phyloP scores from a whole-genome alignment of 192 early-diverging fungal species.

The Gamsiella multidivaricata region DNA sequence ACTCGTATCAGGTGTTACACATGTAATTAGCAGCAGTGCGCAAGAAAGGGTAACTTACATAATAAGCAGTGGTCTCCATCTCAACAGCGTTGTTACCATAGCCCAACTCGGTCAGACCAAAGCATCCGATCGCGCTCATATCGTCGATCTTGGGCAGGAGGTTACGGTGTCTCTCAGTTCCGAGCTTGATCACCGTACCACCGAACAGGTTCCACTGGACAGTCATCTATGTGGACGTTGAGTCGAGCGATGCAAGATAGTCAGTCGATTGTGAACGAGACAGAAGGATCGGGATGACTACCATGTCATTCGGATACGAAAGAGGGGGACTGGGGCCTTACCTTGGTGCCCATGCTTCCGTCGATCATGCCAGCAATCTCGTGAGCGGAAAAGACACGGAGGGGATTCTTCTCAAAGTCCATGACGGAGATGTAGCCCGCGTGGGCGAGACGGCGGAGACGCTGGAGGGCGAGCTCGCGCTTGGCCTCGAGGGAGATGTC shows the following conservation, averaged over 20 bases:
- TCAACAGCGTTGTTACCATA: slow-evolving; percentile 87
- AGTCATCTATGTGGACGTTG: slow-evolving; percentile 29
- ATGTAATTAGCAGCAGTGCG: background rate
- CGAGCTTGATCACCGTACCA: slow-evolving; percentile 76
- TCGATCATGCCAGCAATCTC: slow-evolving; percentile 82
- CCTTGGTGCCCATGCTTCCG: slow-evolving; percentile 78
- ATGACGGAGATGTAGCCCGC: slow-evolving; percentile 70
- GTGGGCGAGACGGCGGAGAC: slow-evolving; percentile 62
- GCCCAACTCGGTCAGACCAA: slow-evolving; percentile 81
- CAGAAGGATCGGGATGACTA: background rate
- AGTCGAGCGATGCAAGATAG: too few species aligned
- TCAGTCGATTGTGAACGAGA: background rate
- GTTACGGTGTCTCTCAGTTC: slow-evolving; percentile 77
- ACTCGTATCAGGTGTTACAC: too few species aligned
- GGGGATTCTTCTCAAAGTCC: slow-evolving; percentile 77
- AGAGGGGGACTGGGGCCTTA: too few species aligned
- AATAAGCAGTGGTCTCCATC: slow-evolving; percentile 79
- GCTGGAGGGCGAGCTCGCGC: slow-evolving; percentile 71
- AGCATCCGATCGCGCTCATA: slow-evolving; percentile 76
- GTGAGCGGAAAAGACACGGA: slow-evolving; percentile 76
- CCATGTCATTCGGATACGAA: background rate
- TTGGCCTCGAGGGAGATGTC: slow-evolving; percentile 69
- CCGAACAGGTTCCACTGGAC: slow-evolving; percentile 55
- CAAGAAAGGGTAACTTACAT: slow-evolving; percentile 47
- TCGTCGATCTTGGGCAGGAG: slow-evolving; percentile 72